Percentiles rank a stretch among this genome's conserved stretches.
These are phyloP conservation scores for Cephaloascus albidus DNA, from an alignment of 805 yeast species.

Conservation along the genomic window DNA sequence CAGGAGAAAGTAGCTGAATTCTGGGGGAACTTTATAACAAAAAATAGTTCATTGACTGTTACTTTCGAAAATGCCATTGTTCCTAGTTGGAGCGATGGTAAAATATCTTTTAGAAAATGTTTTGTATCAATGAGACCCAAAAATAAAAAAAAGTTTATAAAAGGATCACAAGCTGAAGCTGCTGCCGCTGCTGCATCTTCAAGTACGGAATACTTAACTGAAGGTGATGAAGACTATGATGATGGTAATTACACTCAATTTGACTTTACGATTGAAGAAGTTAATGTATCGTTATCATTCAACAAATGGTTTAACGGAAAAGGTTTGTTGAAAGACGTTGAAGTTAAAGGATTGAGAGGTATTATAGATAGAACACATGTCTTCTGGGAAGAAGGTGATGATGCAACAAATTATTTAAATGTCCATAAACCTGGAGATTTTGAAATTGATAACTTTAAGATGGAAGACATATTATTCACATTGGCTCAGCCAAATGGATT, in stretches of 20 bases:
- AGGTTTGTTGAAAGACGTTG: slow-evolving; percentile 77
- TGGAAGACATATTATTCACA: slow-evolving; percentile 82
- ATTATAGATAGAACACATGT: slow-evolving; percentile 88
- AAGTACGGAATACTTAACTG: slow-evolving; percentile 7
- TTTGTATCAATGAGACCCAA: slow-evolving; percentile 81
- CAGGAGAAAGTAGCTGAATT: slow-evolving; percentile 79
- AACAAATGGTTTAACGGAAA: slow-evolving; percentile 83
- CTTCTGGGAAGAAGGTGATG: slow-evolving; percentile 71
- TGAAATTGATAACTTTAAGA: slow-evolving; percentile 72
- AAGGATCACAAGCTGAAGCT: slow-evolving; percentile 70
- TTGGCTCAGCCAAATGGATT: slow-evolving; percentile 73
- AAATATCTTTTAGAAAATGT: slow-evolving; percentile 75
- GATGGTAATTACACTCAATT: slow-evolving; percentile 96
- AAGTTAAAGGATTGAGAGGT: slow-evolving; percentile 82
- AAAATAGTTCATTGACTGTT: slow-evolving; percentile 73
- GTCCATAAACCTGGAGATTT: slow-evolving; percentile 80
- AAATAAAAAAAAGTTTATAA: slow-evolving; percentile 38
- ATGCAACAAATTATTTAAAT: slow-evolving; percentile 73
- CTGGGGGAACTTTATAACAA: slow-evolving; percentile 76
- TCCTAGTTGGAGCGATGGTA: slow-evolving; percentile 88
- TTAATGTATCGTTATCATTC: slow-evolving; percentile 72
- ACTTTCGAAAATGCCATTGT: slow-evolving; percentile 90
- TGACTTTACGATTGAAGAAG: slow-evolving; percentile 82
- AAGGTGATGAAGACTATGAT: slow-evolving; percentile 37
- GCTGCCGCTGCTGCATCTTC: slow-evolving; percentile 39